Evolutionary conservation across 23 red algal species (phyloP).

Genomic region (Agarophyton chilense): DNA sequence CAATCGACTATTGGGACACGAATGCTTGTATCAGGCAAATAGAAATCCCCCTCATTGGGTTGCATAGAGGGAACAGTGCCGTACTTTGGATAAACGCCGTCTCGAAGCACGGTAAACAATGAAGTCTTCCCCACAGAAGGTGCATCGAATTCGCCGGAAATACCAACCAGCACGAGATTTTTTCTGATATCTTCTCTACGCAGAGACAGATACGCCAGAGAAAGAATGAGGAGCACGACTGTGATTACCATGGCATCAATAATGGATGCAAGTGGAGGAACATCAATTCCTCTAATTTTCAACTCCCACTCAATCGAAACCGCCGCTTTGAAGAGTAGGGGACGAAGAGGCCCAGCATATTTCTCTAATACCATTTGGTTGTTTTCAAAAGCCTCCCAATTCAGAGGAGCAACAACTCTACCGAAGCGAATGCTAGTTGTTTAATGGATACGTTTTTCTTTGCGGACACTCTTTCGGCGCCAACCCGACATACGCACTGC

Average conservation of each 20-base stretch:
- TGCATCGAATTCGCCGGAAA: slow-evolving; percentile 59
- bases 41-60: slow-evolving; percentile 30
- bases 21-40: background rate
- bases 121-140: slow-evolving; percentile 60
- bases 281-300: background rate
- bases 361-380: slow-evolving; percentile 42
- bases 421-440: no score
- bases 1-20: slow-evolving; percentile 41
- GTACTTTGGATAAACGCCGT: slow-evolving; percentile 57
- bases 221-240: background rate
- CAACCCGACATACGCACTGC: no score
- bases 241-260: slow-evolving; percentile 34
- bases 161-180: slow-evolving; percentile 29
- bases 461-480: no score
- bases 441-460: no score
- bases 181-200: slow-evolving; percentile 16
- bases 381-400: background rate
- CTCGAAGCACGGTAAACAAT: slow-evolving; percentile 41
- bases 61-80: slow-evolving; percentile 66
- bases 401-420: no score
- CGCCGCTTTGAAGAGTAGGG: slow-evolving; percentile 1
- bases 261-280: background rate
- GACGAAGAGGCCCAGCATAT: slow-evolving; percentile 37
- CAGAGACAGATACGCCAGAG: background rate
- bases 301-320: background rate